Conservation (phyloP, 495 filamentous ascomycete species). For the Acidiella bohemica region DNA sequence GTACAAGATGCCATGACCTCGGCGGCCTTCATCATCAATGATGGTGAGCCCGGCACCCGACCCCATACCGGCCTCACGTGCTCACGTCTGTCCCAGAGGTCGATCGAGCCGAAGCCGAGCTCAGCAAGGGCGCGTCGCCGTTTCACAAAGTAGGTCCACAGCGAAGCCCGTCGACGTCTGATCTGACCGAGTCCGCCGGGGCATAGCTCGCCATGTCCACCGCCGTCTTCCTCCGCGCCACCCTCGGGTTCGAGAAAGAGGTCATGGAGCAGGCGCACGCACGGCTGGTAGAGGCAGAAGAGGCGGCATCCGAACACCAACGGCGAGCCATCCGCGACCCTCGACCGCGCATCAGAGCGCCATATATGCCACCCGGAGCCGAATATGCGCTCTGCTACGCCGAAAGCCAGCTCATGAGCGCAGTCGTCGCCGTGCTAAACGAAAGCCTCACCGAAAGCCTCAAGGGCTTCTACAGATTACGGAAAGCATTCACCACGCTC, state of each 20-base stretch:
- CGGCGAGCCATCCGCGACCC: conserved; percentile 50
- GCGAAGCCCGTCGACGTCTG: background rate
- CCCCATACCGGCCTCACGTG: background rate
- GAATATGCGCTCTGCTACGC: conserved; percentile 73
- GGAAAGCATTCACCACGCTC: conserved; percentile 77
- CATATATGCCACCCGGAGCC: conserved; percentile 66
- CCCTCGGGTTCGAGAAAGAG: conserved; percentile 86
- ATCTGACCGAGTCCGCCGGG: background rate
- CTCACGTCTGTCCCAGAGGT: conserved; percentile 38
- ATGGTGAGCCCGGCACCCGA: conserved; percentile 33
- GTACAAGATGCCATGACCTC: conserved; percentile 52
- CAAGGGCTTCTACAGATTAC: conserved; percentile 81
- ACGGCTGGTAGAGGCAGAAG: conserved; percentile 66
- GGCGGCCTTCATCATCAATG: conserved; percentile 66
- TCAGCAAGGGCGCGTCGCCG: conserved; percentile 64
- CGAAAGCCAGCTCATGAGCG: conserved; percentile 76
- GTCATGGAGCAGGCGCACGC: conserved; percentile 55
- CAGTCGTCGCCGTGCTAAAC: conserved; percentile 76
- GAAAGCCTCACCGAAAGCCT: conserved; percentile 88
- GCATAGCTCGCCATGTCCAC: conserved; percentile 61
- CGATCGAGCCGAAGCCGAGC: conserved; percentile 61
- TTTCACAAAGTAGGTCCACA: conserved; percentile 55
- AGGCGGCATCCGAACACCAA: conserved; percentile 60
- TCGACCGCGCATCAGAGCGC: conserved; percentile 37
- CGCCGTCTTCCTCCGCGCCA: conserved; percentile 69